phyloP scores from a whole-genome alignment of 2,329 filamentous ascomycete species.

The Orbilia quercus region DNA sequence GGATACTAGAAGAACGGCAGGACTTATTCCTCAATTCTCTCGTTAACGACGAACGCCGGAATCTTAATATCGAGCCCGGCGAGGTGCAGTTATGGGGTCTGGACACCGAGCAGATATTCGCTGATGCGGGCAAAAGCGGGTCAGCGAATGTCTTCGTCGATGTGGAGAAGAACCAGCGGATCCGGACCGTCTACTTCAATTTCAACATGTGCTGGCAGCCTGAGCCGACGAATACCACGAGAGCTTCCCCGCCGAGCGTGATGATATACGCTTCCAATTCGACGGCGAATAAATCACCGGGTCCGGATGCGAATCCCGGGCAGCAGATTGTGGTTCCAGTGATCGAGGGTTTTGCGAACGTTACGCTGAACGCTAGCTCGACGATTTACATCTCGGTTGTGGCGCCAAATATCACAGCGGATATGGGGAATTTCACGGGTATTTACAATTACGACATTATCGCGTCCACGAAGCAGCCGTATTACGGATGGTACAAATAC shows the following conservation, averaged over 20 bases:
- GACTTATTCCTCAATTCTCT: slow-evolving; percentile 34
- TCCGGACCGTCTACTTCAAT: slow-evolving; percentile 77
- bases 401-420: slow-evolving; percentile 72
- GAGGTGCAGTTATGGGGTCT: slow-evolving; percentile 46
- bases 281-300: slow-evolving; percentile 73
- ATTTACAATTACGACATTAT: slow-evolving; percentile 84
- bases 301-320: slow-evolving; percentile 67
- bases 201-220: slow-evolving; percentile 86
- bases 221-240: slow-evolving; percentile 67
- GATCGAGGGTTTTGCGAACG: slow-evolving; percentile 75
- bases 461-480: slow-evolving; percentile 81
- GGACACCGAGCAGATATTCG: slow-evolving; percentile 57
- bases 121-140: slow-evolving; percentile 54
- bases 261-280: slow-evolving; percentile 80
- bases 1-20: slow-evolving; percentile 30
- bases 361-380: slow-evolving; percentile 71
- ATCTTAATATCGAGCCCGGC: slow-evolving; percentile 41
- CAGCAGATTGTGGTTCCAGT: slow-evolving; percentile 69
- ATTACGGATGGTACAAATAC: slow-evolving; percentile 73
- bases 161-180: slow-evolving; percentile 60
- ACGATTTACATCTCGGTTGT: slow-evolving; percentile 81
- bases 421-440: slow-evolving; percentile 69
- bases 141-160: slow-evolving; percentile 48
- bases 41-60: slow-evolving; percentile 25
- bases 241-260: slow-evolving; percentile 75